phyloP scores from a whole-genome alignment of 1,139 yeast genomes.

The Kluyveromyces sp. region DNA sequence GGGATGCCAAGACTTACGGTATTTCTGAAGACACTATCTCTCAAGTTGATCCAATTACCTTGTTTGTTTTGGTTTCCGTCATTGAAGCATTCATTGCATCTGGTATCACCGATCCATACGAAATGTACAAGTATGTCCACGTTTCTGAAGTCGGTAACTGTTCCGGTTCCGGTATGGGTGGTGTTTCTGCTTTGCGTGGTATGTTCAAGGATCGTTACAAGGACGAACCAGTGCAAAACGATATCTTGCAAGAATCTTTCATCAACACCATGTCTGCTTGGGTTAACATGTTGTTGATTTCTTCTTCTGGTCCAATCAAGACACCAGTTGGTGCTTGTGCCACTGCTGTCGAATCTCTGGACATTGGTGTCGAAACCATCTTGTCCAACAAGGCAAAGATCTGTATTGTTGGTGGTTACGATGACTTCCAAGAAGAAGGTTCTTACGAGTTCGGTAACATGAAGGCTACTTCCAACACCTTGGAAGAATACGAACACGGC shows the following conservation, averaged over 20 bases:
- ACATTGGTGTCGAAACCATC: slow-evolving; percentile 90
- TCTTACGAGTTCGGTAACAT: slow-evolving; percentile 96
- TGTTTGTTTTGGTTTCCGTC: slow-evolving; percentile 87
- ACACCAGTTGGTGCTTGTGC: slow-evolving; percentile 99
- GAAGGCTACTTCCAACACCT: slow-evolving; percentile 94
- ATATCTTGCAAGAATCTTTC: slow-evolving; percentile 93
- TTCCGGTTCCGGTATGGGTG: slow-evolving; percentile 99
- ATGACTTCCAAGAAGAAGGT: slow-evolving; percentile 99
- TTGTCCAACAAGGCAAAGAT: slow-evolving; percentile 90
- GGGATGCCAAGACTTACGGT: slow-evolving; percentile 95
- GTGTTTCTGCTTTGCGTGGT: slow-evolving; percentile 92
- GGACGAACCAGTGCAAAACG: slow-evolving; percentile 93
- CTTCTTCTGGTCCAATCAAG: slow-evolving; percentile 98
- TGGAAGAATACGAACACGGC: slow-evolving; percentile 84
- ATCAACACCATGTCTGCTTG: slow-evolving; percentile 99
- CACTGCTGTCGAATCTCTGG: slow-evolving; percentile 95
- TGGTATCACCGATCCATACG: slow-evolving; percentile 97
- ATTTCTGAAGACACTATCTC: slow-evolving; percentile 84
- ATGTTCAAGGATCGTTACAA: slow-evolving; percentile 93
- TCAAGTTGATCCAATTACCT: slow-evolving; percentile 94
- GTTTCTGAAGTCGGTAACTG: slow-evolving; percentile 98
- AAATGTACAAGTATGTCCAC: slow-evolving; percentile 95
- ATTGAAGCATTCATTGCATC: slow-evolving; percentile 89
- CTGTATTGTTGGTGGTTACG: slow-evolving; percentile 96
- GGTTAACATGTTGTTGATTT: slow-evolving; percentile 95